Evolutionary conservation across 257 asterid species (phyloP), one percentile per base, ranked within the genome.

Genomic region (Lantana camara): DNA sequence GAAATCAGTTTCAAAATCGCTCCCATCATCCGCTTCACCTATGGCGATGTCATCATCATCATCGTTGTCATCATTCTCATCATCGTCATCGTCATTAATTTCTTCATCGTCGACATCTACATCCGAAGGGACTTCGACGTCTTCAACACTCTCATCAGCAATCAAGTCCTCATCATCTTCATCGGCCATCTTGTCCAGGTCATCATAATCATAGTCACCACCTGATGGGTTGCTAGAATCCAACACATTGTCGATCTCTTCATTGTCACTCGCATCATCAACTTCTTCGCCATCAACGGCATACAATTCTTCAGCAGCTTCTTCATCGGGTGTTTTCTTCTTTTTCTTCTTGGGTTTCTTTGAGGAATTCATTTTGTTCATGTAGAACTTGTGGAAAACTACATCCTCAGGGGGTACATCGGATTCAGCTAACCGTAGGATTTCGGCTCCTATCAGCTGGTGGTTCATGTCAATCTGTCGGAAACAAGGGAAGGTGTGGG

Each of bases 331-430:
- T 9, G 71, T 76, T 69, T 69, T 80, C 81, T 82, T 92, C 82
- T 82, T 91, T 71, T 80, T 84, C 89, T 85, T 89, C 70, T 89
- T 93, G 1, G 82, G 74, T 73, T 85, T 89, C 74, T 83, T 85
- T 2, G 87, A 68, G 57, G 95, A 79, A 37, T 66, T 85, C 88
- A 82, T 72, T 69, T 87, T 93, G 78, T 85, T 90, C 76, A 77
- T 46, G 80, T 87, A 90, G 72, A 93, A 93, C 58, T 84, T 93
- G 24, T 90, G 99, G 90, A 93, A 93, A 32, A 93, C 97, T 1
- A 87, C 81, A 63, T 93, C 97, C 77, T 90, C 97, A 0, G 95
- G 95, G 1, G 94, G 77, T 7, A 93, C 97, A 30, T 90, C 95
- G 2, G 76, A 62, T 73, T 90, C 99, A 0, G 92, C 94, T 53